These are phyloP conservation scores for Echinosphaeria canescens DNA, from an alignment of 2,329 filamentous ascomycete genomes.

Conservation along the genomic window DNA sequence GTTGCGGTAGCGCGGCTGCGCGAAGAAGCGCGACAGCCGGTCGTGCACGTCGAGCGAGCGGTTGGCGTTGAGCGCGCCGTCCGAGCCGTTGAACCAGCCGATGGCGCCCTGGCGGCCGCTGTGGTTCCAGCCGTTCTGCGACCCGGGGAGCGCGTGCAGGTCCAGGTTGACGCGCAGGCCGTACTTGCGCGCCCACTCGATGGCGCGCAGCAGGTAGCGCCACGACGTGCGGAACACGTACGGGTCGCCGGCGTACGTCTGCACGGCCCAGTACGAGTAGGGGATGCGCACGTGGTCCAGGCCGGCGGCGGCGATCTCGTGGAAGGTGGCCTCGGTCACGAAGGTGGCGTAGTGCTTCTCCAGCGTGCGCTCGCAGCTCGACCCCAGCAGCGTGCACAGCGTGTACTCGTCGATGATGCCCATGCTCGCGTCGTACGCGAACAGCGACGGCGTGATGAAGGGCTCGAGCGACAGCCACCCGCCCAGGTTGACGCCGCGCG, in stretches of 20 bases:
- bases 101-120: slow-evolving; percentile 66
- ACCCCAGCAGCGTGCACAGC: slow-evolving; percentile 48
- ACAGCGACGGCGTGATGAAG: slow-evolving; percentile 87
- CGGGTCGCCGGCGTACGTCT: slow-evolving; percentile 65
- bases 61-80: slow-evolving; percentile 58
- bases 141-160: slow-evolving; percentile 75
- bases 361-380: slow-evolving; percentile 40
- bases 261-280: slow-evolving; percentile 87
- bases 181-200: slow-evolving; percentile 86
- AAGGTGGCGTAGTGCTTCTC: slow-evolving; percentile 87
- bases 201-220: slow-evolving; percentile 79
- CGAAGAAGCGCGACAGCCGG: slow-evolving; percentile 75
- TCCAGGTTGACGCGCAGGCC: slow-evolving; percentile 87
- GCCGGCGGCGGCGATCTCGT: slow-evolving; percentile 66
- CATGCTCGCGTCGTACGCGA: slow-evolving; percentile 40
- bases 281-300: slow-evolving; percentile 95
- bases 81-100: slow-evolving; percentile 76
- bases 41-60: slow-evolving; percentile 76
- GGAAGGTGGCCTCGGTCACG: slow-evolving; percentile 66
- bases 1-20: slow-evolving; percentile 81
- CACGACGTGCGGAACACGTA: slow-evolving; percentile 76
- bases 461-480: slow-evolving; percentile 91
- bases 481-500: slow-evolving; percentile 79
- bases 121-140: slow-evolving; percentile 97
- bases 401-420: slow-evolving; percentile 79